phyloP scores from a whole-genome alignment of 163 green algal genomes.

The Prototheca stagnorum region DNA sequence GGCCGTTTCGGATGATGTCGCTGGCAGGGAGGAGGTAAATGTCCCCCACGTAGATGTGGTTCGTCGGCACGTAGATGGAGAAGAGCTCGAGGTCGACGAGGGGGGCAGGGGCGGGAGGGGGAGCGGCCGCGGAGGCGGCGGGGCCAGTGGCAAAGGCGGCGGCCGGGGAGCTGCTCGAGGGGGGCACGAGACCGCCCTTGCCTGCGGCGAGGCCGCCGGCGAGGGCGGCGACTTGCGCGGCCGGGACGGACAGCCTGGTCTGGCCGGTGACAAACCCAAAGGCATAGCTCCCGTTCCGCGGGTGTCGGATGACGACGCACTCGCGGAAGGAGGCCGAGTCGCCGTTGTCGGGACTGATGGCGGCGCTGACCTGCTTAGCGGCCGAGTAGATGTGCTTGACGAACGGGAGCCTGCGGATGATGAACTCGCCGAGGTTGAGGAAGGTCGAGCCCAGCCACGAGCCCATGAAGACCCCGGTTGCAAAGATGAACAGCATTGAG shows the following conservation, averaged over 20 bases:
- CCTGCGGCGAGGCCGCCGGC: no score
- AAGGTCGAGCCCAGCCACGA: constrained; percentile 70
- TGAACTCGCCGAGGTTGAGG: constrained; percentile 70
- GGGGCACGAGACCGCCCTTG: no score
- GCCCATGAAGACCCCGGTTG: constrained; percentile 47
- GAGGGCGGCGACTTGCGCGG: no score
- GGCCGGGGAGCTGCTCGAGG: no score
- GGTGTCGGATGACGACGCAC: constrained; percentile 80
- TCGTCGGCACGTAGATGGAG: constrained; percentile 80
- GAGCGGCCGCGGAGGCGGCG: no score
- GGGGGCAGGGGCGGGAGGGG: no score
- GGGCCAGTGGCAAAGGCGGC: no score
- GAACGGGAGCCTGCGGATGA: constrained; percentile 80
- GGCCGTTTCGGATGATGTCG: constrained; percentile 72
- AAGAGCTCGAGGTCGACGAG: constrained; percentile 49
- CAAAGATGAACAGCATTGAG: constrained; percentile 26
- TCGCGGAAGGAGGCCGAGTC: constrained; percentile 47
- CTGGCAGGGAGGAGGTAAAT: constrained; percentile 65
- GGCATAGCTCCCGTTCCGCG: constrained; percentile 68
- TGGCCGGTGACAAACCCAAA: constrained; percentile 86
- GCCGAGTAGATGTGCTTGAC: constrained; percentile 91
- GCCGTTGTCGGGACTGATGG: constrained; percentile 61
- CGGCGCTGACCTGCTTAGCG: constrained; percentile 78
- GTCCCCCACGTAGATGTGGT: constrained; percentile 79
- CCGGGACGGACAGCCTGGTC: constrained; percentile 40